A percentile compares a stretch with the other conserved stretches of the same genome.
phyloP scores from a whole-genome alignment of 768 basidiomycete species.

The Podaxis rugospora region DNA sequence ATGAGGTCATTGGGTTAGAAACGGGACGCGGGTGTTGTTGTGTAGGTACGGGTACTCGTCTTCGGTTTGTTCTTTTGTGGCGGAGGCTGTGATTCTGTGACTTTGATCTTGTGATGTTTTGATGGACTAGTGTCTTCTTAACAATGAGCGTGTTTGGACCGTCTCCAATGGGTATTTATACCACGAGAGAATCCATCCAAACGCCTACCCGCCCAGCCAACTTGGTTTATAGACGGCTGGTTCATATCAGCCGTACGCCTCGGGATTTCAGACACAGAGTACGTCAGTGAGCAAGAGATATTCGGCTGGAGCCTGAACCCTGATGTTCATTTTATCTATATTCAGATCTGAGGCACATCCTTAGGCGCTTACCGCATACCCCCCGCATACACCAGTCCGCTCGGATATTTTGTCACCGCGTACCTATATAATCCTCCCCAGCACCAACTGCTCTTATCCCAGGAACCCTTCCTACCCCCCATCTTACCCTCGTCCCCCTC shows the following conservation, averaged over 20 bases:
- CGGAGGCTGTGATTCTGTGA: no score
- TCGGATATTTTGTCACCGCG: not conserved
- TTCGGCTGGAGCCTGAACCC: not conserved
- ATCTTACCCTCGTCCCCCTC: not conserved
- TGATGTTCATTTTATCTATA: constrained; percentile 9
- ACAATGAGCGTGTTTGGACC: no score
- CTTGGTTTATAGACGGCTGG: no score
- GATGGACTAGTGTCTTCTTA: no score
- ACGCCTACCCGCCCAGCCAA: no score
- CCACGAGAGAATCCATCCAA: no score
- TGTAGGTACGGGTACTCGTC: no score
- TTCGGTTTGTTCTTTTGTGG: no score
- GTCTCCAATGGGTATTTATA: no score
- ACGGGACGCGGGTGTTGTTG: no score
- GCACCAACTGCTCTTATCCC: not conserved
- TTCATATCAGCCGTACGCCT: not conserved
- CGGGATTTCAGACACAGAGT: not conserved
- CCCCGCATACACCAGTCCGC: not conserved
- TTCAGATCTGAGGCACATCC: constrained; percentile 5
- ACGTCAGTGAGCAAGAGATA: constrained; percentile 3
- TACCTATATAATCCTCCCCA: constrained; percentile 1
- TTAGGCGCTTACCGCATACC: not conserved
- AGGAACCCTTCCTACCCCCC: not conserved
- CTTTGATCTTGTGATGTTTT: no score
- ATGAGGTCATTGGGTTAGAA: no score